These are phyloP conservation scores for Pseudonectria foliicola DNA, from an alignment of 2,329 filamentous ascomycete genomes.

Conservation along the genomic window DNA sequence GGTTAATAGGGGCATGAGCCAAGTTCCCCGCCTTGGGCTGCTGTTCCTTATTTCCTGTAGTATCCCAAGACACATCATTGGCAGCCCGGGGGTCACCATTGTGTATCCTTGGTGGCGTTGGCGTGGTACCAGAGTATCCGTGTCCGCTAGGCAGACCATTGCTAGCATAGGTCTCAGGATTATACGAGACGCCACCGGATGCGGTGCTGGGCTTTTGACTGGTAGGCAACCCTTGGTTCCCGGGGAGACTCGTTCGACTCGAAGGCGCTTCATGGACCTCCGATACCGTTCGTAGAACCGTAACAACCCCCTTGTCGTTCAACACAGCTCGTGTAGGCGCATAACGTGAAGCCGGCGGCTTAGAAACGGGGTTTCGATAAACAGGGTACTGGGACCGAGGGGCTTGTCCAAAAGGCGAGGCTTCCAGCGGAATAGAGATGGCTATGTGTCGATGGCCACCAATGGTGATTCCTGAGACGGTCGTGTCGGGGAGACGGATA, in stretches of 20 bases:
- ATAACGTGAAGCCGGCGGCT: slow-evolving; percentile 12
- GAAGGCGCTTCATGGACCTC: slow-evolving; percentile 18
- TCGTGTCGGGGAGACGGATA: slow-evolving; percentile 45
- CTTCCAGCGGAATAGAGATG: slow-evolving; percentile 51
- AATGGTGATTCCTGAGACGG: slow-evolving; percentile 46
- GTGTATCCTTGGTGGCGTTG: slow-evolving; percentile 13
- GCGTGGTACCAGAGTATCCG: slow-evolving; percentile 17
- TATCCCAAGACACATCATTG: slow-evolving; percentile 13
- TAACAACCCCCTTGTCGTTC: slow-evolving; percentile 31
- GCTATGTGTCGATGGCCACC: slow-evolving; percentile 51
- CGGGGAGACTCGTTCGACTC: slow-evolving; percentile 4
- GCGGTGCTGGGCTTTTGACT: slow-evolving; percentile 4
- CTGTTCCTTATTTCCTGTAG: slow-evolving; percentile 6
- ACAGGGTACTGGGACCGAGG: slow-evolving; percentile 29
- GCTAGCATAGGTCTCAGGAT: slow-evolving; percentile 1
- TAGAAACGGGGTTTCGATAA: slow-evolving; percentile 12
- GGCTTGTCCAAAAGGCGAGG: slow-evolving; percentile 34
- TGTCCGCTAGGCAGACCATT: slow-evolving; percentile 9
- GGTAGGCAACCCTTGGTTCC: slow-evolving; percentile 5
- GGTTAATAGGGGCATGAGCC: slow-evolving; percentile 6
- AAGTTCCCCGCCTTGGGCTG: slow-evolving; percentile 1
- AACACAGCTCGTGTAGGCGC: slow-evolving; percentile 22
- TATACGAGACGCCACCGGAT: slow-evolving; percentile 2
- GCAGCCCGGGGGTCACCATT: slow-evolving; percentile 16
- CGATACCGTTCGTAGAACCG: slow-evolving; percentile 26